Conservation (phyloP, 1,284 basidiomycete species). For the Crepidotus sp. region DNA sequence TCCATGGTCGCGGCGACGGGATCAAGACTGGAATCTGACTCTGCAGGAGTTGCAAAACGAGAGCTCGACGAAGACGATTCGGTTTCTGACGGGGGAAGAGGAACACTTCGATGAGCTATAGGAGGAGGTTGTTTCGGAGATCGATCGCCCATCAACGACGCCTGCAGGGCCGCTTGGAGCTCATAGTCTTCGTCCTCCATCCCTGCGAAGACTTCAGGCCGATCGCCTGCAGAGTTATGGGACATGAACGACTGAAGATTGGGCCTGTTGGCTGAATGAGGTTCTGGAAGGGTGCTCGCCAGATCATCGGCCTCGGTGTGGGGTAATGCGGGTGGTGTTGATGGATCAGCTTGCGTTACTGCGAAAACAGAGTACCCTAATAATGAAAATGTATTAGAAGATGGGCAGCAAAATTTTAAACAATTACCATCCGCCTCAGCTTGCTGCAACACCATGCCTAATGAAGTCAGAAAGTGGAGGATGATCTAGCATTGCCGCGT, state of each 20-base stretch:
- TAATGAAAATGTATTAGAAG: not conserved
- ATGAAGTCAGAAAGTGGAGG: not conserved
- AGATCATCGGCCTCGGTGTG: conserved; percentile 59
- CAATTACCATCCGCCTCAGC: conserved; percentile 70
- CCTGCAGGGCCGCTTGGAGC: conserved; percentile 78
- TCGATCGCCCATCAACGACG: conserved; percentile 42
- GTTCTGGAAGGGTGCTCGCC: conserved; percentile 51
- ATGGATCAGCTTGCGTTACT: conserved; percentile 50
- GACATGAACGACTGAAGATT: conserved; percentile 17
- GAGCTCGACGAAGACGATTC: conserved; percentile 15
- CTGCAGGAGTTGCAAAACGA: conserved; percentile 11
- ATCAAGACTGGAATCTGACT: conserved; percentile 33
- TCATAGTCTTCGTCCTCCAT: conserved; percentile 83
- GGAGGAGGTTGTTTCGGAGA: conserved; percentile 9
- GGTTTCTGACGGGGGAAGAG: conserved; percentile 19
- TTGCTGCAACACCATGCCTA: conserved; percentile 71
- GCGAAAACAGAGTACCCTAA: conserved; percentile 87
- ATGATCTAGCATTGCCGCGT: not conserved
- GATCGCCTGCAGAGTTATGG: not conserved
- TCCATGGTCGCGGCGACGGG: conserved; percentile 60
- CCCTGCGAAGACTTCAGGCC: conserved; percentile 25
- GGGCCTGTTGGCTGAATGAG: conserved; percentile 27
- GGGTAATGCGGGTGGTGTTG: conserved; percentile 41
- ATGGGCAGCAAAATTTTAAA: not conserved
- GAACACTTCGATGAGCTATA: conserved; percentile 22